Conservation (phyloP, 257 asterid species). For the Solanum habrochaites region DNA sequence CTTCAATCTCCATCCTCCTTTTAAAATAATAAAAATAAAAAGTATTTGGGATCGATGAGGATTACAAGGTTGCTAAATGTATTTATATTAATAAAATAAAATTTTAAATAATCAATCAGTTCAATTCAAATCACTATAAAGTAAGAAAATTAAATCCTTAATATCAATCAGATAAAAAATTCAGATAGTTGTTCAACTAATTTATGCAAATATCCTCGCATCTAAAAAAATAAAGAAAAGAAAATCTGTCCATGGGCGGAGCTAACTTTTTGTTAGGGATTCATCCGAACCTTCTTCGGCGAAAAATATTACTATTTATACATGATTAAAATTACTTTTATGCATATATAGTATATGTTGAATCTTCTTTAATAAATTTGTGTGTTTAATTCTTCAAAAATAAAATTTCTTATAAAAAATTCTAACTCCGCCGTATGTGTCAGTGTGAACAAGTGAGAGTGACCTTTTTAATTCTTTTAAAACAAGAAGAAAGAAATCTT, state of each 20-base stretch:
- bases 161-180: not conserved
- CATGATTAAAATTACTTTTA: too few relatives aligned
- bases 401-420: too few relatives aligned
- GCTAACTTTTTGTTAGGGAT: too few relatives aligned
- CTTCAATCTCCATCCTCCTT: not conserved
- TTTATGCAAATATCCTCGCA: not conserved
- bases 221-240: not conserved
- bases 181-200: not conserved
- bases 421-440: fast-evolving
- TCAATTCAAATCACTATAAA: not conserved
- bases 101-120: fast-evolving
- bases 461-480: not conserved
- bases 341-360: too few relatives aligned
- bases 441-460: not conserved
- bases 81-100: too few relatives aligned
- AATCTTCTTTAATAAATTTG: too few relatives aligned
- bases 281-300: fast-evolving
- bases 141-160: fast-evolving
- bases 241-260: not conserved
- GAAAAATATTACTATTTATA: too few relatives aligned
- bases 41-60: not conserved
- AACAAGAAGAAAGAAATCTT: not conserved
- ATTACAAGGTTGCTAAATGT: not conserved
- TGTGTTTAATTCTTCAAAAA: fast-evolving
- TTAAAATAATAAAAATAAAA: not conserved